A percentile compares a stretch with the other conserved stretches of the same genome.
phyloP scores from a whole-genome alignment of 2,329 filamentous ascomycete species.

The Coniochaeta ligniaria region DNA sequence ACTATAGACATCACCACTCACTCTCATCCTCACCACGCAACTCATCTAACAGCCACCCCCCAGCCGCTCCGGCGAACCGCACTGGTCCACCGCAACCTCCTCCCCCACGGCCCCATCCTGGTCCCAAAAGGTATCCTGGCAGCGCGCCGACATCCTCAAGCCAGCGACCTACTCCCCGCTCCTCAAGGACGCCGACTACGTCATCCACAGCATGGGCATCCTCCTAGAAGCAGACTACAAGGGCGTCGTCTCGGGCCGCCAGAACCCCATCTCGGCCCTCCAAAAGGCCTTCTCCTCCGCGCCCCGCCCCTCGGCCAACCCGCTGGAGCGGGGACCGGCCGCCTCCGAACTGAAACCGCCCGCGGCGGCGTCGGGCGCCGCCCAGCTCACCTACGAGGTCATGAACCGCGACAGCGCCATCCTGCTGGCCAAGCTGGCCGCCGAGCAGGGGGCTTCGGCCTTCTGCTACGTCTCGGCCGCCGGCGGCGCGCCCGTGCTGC shows the following conservation, averaged over 20 bases:
- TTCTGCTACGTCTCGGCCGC: conserved; percentile 90
- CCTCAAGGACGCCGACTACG: conserved; percentile 70
- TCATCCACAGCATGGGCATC: conserved; percentile 94
- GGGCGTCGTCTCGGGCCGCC: conserved; percentile 73
- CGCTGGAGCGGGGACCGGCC: conserved; percentile 53
- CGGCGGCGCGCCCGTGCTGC: conserved; percentile 76
- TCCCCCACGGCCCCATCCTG: conserved; percentile 66
- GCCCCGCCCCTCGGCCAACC: conserved; percentile 60
- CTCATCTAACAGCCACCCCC: conserved; percentile 3
- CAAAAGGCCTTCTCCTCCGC: conserved; percentile 67
- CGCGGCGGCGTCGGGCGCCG: conserved; percentile 31
- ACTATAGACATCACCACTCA: conserved; percentile 15
- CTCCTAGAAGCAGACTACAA: conserved; percentile 98
- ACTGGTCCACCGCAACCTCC: conserved; percentile 74
- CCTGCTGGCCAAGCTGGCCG: conserved; percentile 71
- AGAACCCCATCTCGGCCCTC: conserved; percentile 73
- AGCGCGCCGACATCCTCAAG: conserved; percentile 78
- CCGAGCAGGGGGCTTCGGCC: conserved; percentile 52
- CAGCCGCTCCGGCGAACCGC: conserved; percentile 84
- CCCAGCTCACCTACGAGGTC: conserved; percentile 74
- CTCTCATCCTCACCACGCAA: background rate
- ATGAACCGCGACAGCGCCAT: conserved; percentile 95
- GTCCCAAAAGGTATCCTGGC: conserved; percentile 80
- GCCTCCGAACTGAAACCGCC: conserved; percentile 53
- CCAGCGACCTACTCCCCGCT: conserved; percentile 73